Base-by-base conservation (phyloP, 78 protist genomes). In the Parvularia atlantis region DNA sequence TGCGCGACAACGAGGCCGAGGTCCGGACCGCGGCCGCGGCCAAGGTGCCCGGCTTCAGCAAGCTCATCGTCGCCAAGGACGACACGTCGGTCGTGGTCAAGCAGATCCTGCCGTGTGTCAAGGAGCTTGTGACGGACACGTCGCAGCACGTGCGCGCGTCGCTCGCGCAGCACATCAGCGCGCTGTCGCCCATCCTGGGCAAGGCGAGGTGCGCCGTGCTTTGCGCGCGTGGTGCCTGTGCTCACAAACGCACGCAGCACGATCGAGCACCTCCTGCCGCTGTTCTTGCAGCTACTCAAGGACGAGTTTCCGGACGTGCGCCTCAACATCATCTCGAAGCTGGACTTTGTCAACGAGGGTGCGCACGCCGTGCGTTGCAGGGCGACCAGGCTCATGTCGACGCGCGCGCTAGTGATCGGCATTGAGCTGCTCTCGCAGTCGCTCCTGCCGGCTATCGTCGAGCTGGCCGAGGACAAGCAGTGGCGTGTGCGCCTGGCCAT, bases 1-100 rank as follows among this genome's bases (percentile, higher is more conserved):
- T 87, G 50, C 71, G 84, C 69, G 99, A 96, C 74, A 26, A 82
- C n/a, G 99, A 94, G 76, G 92, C 97, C 0, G 98, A 94, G 75
- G 97, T 96, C 28, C 88, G 99, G 53, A 85, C 98, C 0, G 91
- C 89, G 3, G 97, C 98, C 11, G 88, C 93, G 19, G n/a, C 43
- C 50, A 78, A 88, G 76, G 76, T 89, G 17, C 37, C 91, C 19
- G 84, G 31, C 41, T 76, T 91, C 28, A 66, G 78, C 73, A 22
- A 50, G n/a, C n/a, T n/a, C 37, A 37, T 70, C 35, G 43, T 89
- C 16, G 48, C 84, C 44, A 71, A 69, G 74, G 88, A 78, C 10
- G 70, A 46, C 33, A 3, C 41, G 33, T 16, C 37, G 65, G 16
- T 28, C 67, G 52, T 62, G 28, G 39, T 69, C 28, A 50, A 54